Percentiles rank a stretch among this genome's conserved stretches.
Evolutionary conservation across 2,329 filamentous ascomycete species (phyloP).

Genomic region (Clarireedia paspali): DNA sequence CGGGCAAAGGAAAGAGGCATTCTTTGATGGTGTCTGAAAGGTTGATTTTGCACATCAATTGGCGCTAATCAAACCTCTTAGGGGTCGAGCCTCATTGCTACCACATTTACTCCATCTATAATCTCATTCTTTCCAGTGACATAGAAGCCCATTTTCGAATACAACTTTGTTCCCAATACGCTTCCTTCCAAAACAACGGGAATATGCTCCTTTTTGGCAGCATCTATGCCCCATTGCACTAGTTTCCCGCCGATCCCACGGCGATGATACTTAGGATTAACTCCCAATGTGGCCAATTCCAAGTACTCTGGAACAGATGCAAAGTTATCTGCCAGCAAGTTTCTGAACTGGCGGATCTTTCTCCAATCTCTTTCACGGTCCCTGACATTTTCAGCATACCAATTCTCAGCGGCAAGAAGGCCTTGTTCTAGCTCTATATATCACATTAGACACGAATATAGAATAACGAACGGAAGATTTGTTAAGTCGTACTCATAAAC

Average conservation of each 20-base stretch:
- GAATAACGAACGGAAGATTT: background rate
- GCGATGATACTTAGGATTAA: constrained; percentile 1
- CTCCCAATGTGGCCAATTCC: background rate
- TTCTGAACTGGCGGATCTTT: background rate
- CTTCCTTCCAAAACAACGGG: constrained; percentile 4
- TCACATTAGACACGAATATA: background rate
- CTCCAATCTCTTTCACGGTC: constrained; percentile 3
- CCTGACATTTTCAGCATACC: constrained; percentile 2
- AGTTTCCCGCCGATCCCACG: constrained; percentile 4
- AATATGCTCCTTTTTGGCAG: constrained; percentile 3
- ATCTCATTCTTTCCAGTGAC: background rate
- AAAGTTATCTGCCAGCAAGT: background rate
- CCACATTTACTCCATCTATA: background rate
- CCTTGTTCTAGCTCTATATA: constrained; percentile 3
- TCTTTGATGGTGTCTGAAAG: no score
- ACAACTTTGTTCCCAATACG: constrained; percentile 1
- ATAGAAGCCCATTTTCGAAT: constrained; percentile 1
- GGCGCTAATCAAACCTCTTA: background rate
- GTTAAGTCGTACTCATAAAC: background rate
- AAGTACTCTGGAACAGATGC: constrained; percentile 1
- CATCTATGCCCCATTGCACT: constrained; percentile 3
- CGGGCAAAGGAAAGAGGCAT: no score
- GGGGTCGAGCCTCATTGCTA: constrained; percentile 3
- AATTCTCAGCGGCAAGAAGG: background rate
- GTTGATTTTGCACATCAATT: background rate